These are phyloP conservation scores for Triticum monococcum DNA, from an alignment of 176 grass and related monocot genomes.

Conservation along the genomic window DNA sequence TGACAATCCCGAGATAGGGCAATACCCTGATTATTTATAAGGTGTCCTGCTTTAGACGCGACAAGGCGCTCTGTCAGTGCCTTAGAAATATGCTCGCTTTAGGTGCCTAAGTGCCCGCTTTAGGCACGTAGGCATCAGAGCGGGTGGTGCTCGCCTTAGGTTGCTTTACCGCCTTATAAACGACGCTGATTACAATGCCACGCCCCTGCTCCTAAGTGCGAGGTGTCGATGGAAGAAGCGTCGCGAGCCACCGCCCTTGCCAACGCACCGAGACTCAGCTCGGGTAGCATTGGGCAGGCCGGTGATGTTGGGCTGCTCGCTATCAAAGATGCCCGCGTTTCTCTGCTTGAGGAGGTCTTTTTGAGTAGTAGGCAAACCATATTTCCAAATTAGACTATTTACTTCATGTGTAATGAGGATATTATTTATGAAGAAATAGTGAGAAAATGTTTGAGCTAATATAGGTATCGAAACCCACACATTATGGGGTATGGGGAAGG, in stretches of 20 bases:
- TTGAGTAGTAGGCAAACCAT: too few species aligned
- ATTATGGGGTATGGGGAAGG: not conserved
- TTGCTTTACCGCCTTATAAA: too few species aligned
- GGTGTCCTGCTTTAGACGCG: too few species aligned
- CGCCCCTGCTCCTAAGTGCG: not conserved
- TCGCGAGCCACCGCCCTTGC: not conserved
- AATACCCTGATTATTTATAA: not conserved
- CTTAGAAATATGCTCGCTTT: too few species aligned
- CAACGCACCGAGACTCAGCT: not conserved
- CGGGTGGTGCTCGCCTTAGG: too few species aligned
- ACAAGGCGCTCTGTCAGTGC: too few species aligned
- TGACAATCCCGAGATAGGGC: not conserved
- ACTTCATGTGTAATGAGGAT: not conserved
- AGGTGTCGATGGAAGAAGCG: not conserved
- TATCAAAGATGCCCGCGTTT: too few species aligned
- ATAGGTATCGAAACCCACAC: not conserved
- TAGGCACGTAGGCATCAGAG: too few species aligned
- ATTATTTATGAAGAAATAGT: conserved; percentile 10
- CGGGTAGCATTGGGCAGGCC: not conserved
- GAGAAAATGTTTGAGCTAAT: not conserved
- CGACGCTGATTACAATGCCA: not conserved
- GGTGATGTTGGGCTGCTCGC: not conserved
- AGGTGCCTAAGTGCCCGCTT: too few species aligned
- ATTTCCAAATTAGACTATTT: too few species aligned
- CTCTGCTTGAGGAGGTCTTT: not conserved